Conservation (phyloP, 805 yeast genomes). For the Starmerella vaccinii region DNA sequence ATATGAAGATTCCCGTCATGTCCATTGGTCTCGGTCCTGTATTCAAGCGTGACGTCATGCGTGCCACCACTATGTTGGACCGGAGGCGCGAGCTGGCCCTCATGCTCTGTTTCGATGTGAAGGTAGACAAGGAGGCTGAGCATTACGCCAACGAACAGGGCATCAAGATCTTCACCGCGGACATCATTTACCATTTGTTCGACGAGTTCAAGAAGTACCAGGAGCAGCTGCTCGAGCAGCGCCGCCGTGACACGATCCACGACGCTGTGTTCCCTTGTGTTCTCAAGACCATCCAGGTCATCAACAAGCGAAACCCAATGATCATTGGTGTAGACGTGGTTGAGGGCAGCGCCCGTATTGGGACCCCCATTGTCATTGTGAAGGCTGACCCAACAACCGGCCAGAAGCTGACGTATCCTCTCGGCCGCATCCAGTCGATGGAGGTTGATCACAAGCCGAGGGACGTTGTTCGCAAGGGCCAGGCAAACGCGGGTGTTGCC, state of each 20-base stretch:
- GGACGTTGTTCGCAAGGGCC: conserved; percentile 79
- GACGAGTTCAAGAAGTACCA: conserved; percentile 93
- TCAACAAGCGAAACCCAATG: conserved; percentile 98
- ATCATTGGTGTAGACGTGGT: conserved; percentile 95
- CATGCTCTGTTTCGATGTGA: conserved; percentile 98
- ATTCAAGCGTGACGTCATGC: conserved; percentile 95
- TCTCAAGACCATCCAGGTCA: conserved; percentile 84
- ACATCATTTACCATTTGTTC: conserved; percentile 90
- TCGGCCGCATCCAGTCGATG: conserved; percentile 85
- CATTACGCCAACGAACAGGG: conserved; percentile 93
- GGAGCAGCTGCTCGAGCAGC: conserved; percentile 71
- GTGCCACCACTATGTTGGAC: conserved; percentile 92
- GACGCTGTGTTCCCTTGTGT: conserved; percentile 94
- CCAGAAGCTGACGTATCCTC: conserved; percentile 50
- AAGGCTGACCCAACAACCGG: conserved; percentile 79
- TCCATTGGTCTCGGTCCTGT: conserved; percentile 98
- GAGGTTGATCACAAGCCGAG: conserved; percentile 90
- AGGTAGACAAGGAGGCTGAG: conserved; percentile 95
- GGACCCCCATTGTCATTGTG: conserved; percentile 94
- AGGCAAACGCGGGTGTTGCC: conserved; percentile 96
- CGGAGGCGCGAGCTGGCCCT: conserved; percentile 91
- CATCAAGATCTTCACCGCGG: conserved; percentile 87
- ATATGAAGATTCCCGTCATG: conserved; percentile 98
- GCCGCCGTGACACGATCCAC: conserved; percentile 78
- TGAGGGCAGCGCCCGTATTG: conserved; percentile 80